These are phyloP conservation scores for Scheffersomyces titani DNA, from an alignment of 1,139 yeast genomes.

Conservation along the genomic window DNA sequence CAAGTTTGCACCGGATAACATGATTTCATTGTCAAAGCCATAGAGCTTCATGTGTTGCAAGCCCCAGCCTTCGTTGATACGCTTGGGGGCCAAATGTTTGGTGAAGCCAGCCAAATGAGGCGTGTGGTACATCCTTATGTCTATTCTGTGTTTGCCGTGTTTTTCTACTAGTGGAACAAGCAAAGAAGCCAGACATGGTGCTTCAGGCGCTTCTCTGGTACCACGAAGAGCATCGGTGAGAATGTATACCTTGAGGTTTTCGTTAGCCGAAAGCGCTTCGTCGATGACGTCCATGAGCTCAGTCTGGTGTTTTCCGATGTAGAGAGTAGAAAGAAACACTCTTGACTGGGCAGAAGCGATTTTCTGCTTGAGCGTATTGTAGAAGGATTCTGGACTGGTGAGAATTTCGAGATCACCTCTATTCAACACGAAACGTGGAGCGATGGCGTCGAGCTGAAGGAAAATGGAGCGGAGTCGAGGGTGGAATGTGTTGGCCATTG, in stretches of 20 bases:
- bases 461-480: slow-evolving; percentile 52
- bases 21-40: slow-evolving; percentile 89
- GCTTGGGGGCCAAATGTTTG: slow-evolving; percentile 67
- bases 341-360: slow-evolving; percentile 57
- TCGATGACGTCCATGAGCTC: slow-evolving; percentile 68
- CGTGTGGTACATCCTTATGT: slow-evolving; percentile 83
- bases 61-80: slow-evolving; percentile 91
- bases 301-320: slow-evolving; percentile 79
- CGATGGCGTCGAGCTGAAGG: slow-evolving; percentile 61
- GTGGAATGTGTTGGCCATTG: slow-evolving; percentile 35
- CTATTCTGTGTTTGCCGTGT: slow-evolving; percentile 70
- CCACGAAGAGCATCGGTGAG: slow-evolving; percentile 89
- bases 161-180: slow-evolving; percentile 67
- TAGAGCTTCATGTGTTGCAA: slow-evolving; percentile 96
- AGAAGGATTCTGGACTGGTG: slow-evolving; percentile 69
- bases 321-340: slow-evolving; percentile 80
- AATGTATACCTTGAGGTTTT: slow-evolving; percentile 65
- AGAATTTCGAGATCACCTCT: slow-evolving; percentile 66
- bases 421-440: slow-evolving; percentile 67
- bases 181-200: slow-evolving; percentile 70
- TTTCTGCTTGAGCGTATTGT: slow-evolving; percentile 57
- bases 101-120: slow-evolving; percentile 77
- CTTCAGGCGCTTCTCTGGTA: slow-evolving; percentile 84
- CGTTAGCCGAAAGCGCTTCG: slow-evolving; percentile 58
- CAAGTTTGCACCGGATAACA: slow-evolving; percentile 88